Percentiles rank a stretch among this genome's conserved stretches.
Conservation (phyloP, 2,329 filamentous ascomycete genomes). For the Kalmusia sp. region DNA sequence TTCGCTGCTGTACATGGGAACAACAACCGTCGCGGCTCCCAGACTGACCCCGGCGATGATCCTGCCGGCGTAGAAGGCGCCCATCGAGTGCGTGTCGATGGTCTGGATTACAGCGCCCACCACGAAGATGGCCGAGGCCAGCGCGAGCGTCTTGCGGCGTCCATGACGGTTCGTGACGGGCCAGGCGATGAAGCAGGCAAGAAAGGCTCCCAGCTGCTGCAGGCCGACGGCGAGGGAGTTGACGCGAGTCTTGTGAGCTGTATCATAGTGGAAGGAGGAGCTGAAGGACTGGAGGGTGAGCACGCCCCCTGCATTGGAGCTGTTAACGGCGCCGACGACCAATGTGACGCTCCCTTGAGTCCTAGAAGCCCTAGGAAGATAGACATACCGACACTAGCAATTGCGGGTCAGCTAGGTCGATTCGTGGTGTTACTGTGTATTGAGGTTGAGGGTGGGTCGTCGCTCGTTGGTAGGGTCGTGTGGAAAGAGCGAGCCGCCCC, state of each 20-base stretch:
- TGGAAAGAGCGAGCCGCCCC: conserved; percentile 24
- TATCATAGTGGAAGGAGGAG: conserved; percentile 52
- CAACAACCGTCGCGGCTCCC: conserved; percentile 51
- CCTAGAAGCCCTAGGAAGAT: not conserved
- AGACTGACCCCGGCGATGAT: conserved; percentile 68
- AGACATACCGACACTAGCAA: conserved; percentile 9
- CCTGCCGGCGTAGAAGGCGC: conserved; percentile 56
- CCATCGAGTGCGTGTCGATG: conserved; percentile 54
- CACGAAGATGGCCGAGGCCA: conserved; percentile 53
- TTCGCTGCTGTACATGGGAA: conserved; percentile 56
- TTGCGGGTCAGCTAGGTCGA: not conserved
- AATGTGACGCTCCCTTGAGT: too few relatives aligned
- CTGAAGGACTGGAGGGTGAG: conserved; percentile 54
- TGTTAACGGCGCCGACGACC: conserved; percentile 5
- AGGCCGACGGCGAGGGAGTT: conserved; percentile 59
- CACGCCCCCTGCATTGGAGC: conserved; percentile 48
- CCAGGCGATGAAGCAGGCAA: conserved; percentile 59
- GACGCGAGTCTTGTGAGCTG: conserved; percentile 47
- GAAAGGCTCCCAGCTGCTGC: conserved; percentile 61
- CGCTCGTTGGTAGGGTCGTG: not conserved
- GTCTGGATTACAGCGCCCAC: conserved; percentile 55
- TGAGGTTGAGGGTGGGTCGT: not conserved
- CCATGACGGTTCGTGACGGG: conserved; percentile 57
- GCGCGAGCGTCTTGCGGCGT: conserved; percentile 53
- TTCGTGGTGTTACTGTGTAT: not conserved